Evolutionary conservation across 2,329 filamentous ascomycete species (phyloP), one percentile per base, ranked within the genome.

Genomic region (Akanthomyces dipterigenus): DNA sequence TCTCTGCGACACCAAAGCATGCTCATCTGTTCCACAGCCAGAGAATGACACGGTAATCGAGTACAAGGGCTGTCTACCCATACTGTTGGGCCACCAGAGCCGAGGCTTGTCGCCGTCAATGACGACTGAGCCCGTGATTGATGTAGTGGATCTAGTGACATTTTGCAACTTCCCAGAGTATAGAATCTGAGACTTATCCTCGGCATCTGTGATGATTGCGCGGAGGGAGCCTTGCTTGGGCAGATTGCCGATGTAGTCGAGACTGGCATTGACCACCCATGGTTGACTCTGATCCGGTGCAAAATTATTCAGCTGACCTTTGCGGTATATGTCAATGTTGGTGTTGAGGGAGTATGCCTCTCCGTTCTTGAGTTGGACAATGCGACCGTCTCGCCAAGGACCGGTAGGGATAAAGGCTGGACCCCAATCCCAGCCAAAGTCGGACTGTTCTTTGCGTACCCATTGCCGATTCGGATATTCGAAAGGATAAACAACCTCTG

Each of bases 341-440:
- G 79, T 78, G 65, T 86, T 83, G 77, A 62, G 56, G 69, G 66
- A 26, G 82, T 66, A 18, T 72, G 40, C 67, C 36, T 79, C 73
- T 2, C 72, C 63, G 1, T 71, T 62, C 5, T 70, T 67, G 7
- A 85, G 73, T 64, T 87, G 82, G 14, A 86, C 74, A 1, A 85
- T 70, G 68, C 79, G 84, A 1, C 82, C 83, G 46, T 83, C 81
- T 63, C 82, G 77, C 85, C 84, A 88, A 7, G 84, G 81, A 2
- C 85, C 85, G 18, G 82, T 80, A 0, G 85, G 83, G 18, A 79
- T 76, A 67, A 87, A 85, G 0, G 80, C 82, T 9, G 82, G 82
- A 12, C 82, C 82, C 83, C 82, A 85, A 63, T 86, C 84, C 85
- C 84, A 88, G 2, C 85, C 85, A 68, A 87, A 87, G 67, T 87